Conservation (phyloP, 2,329 filamentous ascomycete genomes). For the Dothidotthia symphoricarpi region DNA sequence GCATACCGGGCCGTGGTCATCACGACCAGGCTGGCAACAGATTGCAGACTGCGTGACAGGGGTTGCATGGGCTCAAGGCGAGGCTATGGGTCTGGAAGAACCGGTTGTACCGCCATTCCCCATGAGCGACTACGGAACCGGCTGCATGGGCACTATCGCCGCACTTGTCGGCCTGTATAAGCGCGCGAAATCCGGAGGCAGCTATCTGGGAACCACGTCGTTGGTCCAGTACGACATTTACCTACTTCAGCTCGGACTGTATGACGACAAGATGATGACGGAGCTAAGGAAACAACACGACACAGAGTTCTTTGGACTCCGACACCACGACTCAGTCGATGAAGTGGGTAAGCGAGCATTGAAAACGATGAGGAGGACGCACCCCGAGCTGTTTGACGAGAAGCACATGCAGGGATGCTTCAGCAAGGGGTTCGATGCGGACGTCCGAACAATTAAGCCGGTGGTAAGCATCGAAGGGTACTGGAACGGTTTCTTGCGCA, state of each 20-base stretch:
- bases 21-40: slow-evolving; percentile 68
- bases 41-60: slow-evolving; percentile 66
- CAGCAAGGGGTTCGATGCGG: slow-evolving; percentile 43
- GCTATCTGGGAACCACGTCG: slow-evolving; percentile 63
- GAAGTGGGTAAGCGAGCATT: slow-evolving; percentile 62
- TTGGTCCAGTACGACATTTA: slow-evolving; percentile 68
- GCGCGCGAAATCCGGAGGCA: slow-evolving; percentile 62
- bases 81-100: slow-evolving; percentile 60
- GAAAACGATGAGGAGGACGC: slow-evolving; percentile 53
- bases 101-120: slow-evolving; percentile 65
- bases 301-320: slow-evolving; percentile 55
- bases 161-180: slow-evolving; percentile 63
- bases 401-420: slow-evolving; percentile 52
- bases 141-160: slow-evolving; percentile 68
- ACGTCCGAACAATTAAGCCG: slow-evolving; percentile 51
- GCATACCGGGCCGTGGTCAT: slow-evolving; percentile 61
- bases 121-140: slow-evolving; percentile 65
- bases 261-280: slow-evolving; percentile 55
- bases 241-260: slow-evolving; percentile 60
- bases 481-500: slow-evolving; percentile 50
- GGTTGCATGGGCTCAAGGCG: slow-evolving; percentile 62
- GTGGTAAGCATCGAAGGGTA: slow-evolving; percentile 49
- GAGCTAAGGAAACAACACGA: slow-evolving; percentile 52
- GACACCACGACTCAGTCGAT: slow-evolving; percentile 64
- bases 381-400: slow-evolving; percentile 56